A percentile compares a stretch with the other conserved stretches of the same genome.
Evolutionary conservation across 129 eudicot species (phyloP).

Genomic region (Sambucus nigra): DNA sequence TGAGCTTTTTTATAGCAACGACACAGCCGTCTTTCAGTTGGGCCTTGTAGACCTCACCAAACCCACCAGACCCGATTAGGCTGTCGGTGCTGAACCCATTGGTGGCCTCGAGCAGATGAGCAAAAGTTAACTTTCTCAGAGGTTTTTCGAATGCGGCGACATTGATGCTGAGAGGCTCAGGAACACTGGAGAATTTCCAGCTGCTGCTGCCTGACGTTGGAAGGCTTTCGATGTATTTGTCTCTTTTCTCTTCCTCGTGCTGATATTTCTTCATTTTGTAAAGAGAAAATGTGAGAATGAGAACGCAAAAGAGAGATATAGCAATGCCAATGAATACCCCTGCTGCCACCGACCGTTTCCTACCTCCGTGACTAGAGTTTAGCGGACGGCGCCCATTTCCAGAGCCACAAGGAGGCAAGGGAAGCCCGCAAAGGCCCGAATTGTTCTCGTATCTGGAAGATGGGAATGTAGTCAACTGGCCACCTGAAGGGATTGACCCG

Average conservation of each 20-base stretch:
- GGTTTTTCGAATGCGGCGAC: conserved; percentile 88
- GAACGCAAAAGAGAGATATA: conserved; percentile 39
- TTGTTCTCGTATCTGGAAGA: conserved; percentile 65
- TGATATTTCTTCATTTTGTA: conserved; percentile 41
- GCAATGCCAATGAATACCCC: conserved; percentile 67
- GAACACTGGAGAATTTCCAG: conserved; percentile 84
- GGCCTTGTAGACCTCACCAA: conserved; percentile 85
- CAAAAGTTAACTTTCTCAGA: conserved; percentile 62
- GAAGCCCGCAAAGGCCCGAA: conserved; percentile 75
- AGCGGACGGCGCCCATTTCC: conserved; percentile 16
- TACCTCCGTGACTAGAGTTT: conserved; percentile 14
- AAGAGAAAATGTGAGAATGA: conserved; percentile 43
- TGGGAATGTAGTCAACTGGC: conserved; percentile 84
- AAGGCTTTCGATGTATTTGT: conserved; percentile 80
- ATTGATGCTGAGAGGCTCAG: conserved; percentile 80
- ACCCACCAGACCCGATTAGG: conserved; percentile 78
- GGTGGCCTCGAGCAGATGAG: conserved; percentile 76
- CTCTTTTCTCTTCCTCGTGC: conserved; percentile 40
- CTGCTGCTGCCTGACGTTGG: conserved; percentile 86
- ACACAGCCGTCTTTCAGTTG: conserved; percentile 53
- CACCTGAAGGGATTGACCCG: conserved; percentile 68
- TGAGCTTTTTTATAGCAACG: conserved; percentile 79
- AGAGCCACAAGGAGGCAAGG: conserved; percentile 57
- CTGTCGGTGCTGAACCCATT: conserved; percentile 74
- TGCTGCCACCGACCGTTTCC: conserved; percentile 30